phyloP scores from a whole-genome alignment of 306 rosid genomes.

The Cucumis melo region DNA sequence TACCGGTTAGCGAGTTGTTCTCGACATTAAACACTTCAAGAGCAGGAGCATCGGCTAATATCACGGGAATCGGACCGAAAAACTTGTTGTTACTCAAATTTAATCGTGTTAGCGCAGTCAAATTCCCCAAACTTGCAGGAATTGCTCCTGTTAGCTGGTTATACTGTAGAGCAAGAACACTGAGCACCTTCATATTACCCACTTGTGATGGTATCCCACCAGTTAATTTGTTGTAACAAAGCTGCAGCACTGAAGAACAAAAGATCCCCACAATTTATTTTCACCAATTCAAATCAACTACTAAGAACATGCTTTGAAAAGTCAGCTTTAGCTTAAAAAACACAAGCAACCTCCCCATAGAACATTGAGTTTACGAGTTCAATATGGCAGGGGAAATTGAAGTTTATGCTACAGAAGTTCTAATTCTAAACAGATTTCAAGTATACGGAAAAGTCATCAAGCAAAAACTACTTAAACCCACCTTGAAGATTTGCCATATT shows the following conservation, averaged over 20 bases:
- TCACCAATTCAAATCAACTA: not conserved
- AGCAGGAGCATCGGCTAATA: slow-evolving; percentile 39
- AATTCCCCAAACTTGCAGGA: slow-evolving; percentile 77
- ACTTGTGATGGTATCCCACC: slow-evolving; percentile 65
- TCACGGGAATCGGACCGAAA: slow-evolving; percentile 71
- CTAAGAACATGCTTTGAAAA: not conserved
- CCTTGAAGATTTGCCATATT: slow-evolving; percentile 79
- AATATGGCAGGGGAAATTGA: not conserved
- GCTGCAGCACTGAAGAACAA: slow-evolving; percentile 62
- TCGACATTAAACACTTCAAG: slow-evolving; percentile 45
- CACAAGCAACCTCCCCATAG: not conserved
- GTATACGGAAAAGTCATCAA: not conserved
- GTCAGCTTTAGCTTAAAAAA: not conserved
- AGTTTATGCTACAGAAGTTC: not conserved
- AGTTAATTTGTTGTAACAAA: slow-evolving; percentile 59
- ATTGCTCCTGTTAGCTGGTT: slow-evolving; percentile 63
- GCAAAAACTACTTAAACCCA: slow-evolving; percentile 13
- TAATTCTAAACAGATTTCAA: not conserved
- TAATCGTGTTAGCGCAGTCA: slow-evolving; percentile 37
- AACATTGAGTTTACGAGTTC: not conserved
- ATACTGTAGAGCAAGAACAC: slow-evolving; percentile 62
- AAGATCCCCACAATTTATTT: not conserved
- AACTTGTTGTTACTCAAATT: slow-evolving; percentile 66
- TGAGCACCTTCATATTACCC: slow-evolving; percentile 38
- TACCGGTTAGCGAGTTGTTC: slow-evolving; percentile 72